Base-by-base conservation (phyloP, 257 asterid species). In the Nicotiana tomentosiformis region DNA sequence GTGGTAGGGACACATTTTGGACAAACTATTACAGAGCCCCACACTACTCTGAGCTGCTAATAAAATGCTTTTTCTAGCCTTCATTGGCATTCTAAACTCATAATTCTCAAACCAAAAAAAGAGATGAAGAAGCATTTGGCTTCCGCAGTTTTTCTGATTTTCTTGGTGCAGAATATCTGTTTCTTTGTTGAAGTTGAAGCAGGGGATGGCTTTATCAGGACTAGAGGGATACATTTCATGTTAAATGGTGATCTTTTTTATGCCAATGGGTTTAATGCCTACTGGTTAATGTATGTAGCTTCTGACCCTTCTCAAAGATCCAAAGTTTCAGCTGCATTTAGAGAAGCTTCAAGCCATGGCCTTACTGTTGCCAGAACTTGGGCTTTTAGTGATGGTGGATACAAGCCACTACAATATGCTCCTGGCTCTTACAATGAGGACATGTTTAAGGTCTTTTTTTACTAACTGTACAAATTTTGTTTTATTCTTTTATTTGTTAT, bases 381-480 rank as follows among this genome's bases (percentile, higher is more conserved):
- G 99, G 99, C 98, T 57, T 95, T 95, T 84, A 93, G 90, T 81
- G 99, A 95, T 82, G 99, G 95, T 26, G 99, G 98, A 30, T 91
- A 93, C 78, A 87, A 87, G 16, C 86, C 99, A 61, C 78, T 95
- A 56, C 99, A 95, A 84, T 80, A 70, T 33, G 84, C 90, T 26
- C 99, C 98, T 82, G 98, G 98, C 80, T 87, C 89, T 66, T 95
- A 95, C 87, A 90, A 91, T 83, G 90, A 91, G 37, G 88, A 92
- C 64, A 88, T 90, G 86, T 93, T 95, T 84, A 84, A 91, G 95
- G 98, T 93, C 16, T 33, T 37, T 9, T 23, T 64, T 60, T 17
- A 15, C 29, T 3, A 6, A 6, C 20, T 60, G 14, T 43, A 62
- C 55, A 2, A 0, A 10, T 30, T 72, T 77, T 67, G n/a, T 46